Base-by-base conservation (phyloP, 192 early-diverging fungal species). In the Rhizophagus prolifer region DNA sequence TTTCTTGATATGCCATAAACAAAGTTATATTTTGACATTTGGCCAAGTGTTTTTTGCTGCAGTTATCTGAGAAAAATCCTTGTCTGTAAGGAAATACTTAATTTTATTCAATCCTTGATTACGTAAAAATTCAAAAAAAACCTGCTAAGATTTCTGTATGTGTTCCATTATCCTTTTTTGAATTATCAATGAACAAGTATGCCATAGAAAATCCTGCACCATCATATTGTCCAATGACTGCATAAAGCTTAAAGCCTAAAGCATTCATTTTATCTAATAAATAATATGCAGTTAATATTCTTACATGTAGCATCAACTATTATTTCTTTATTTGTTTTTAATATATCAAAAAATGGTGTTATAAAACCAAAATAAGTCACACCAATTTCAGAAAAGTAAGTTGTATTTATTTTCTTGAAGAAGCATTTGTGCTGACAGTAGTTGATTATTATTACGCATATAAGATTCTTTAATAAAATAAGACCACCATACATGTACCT, bases 241-340 rank as follows among this genome's bases (percentile, higher is more conserved):
- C 4, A 68, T 68, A 44, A 68, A 36, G 66, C 12, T 68, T 38
- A 68, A 21, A 68, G 12, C 31, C 66, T 21, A 68, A n/a, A 9
- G 16, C 36, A 68, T 68, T 68, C 12, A 10, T 68, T 44, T 44
- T 44, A 10, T 44, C 41, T 44, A 44, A 44, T 31, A 31, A 31
- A 31, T 3, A 31, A 31, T 3, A 31, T 31, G 4, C 31, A 31
- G 31, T 31, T 31, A 31, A 31, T 31, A 31, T 31, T 31, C 31
- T 68, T 34, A 38, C 21, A 68, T 34, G 66, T 68, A 9, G 31
- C 30, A 36, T 68, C 66, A 68, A 68, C 38, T n/a, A 68, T 23
- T 38, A 68, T 38, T 68, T 68, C 31, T 21, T 21, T 7, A 44
- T 38, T 41, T 44, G 10, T 4, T 28, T 28, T 63, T 5, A 63